Evolutionary conservation across 257 asterid genomes (phyloP).

Genomic region (Primulina huaijiensis): DNA sequence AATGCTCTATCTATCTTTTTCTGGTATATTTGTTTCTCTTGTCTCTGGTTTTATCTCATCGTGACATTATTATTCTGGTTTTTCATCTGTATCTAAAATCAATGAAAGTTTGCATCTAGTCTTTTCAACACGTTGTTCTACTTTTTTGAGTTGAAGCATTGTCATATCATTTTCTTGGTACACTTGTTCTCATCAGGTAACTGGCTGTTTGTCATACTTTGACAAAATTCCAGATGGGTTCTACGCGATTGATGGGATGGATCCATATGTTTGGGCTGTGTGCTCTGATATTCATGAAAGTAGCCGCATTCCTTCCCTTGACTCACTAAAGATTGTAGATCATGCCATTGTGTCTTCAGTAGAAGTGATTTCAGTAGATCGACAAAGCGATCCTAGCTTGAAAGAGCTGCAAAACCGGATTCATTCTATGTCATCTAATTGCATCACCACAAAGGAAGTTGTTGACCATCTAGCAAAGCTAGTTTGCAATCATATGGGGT

Average conservation of each 20-base stretch:
- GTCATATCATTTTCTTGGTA: too few relatives aligned
- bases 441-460: constrained; percentile 63
- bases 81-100: background rate
- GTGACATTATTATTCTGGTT: constrained; percentile 6
- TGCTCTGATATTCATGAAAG: constrained; percentile 82
- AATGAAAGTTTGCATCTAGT: background rate
- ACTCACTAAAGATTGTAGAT: constrained; percentile 65
- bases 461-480: constrained; percentile 93
- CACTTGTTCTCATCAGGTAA: constrained; percentile 53
- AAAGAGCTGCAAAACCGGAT: constrained; percentile 71
- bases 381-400: constrained; percentile 72
- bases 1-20: too few relatives aligned
- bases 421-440: constrained; percentile 50
- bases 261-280: constrained; percentile 88
- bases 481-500: constrained; percentile 92
- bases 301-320: constrained; percentile 87
- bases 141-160: too few relatives aligned
- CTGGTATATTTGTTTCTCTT: too few relatives aligned
- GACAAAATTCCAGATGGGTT: constrained; percentile 83
- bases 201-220: constrained; percentile 81
- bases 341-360: constrained; percentile 51
- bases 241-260: constrained; percentile 82
- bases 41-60: constrained; percentile 3
- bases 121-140: too few relatives aligned
- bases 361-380: constrained; percentile 77